These are phyloP conservation scores for Phialophora verrucosa DNA, from an alignment of 2,329 filamentous ascomycete species.

Conservation along the genomic window DNA sequence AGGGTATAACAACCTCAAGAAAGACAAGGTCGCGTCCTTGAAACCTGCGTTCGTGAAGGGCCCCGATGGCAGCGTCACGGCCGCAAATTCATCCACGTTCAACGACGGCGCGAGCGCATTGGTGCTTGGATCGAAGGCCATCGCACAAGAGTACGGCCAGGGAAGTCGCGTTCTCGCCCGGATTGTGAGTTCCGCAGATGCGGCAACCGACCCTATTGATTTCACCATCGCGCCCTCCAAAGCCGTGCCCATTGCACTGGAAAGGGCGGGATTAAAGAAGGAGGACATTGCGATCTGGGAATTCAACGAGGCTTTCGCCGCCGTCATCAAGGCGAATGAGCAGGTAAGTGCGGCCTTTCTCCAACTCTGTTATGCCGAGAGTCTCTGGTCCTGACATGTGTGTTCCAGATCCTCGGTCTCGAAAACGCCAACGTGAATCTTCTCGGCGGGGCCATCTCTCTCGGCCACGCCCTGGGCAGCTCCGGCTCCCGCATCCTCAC, in stretches of 20 bases:
- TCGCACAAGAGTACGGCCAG: constrained; percentile 79
- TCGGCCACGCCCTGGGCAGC: constrained; percentile 91
- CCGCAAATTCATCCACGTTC: constrained; percentile 90
- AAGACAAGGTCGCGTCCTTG: constrained; percentile 82
- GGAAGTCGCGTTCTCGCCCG: constrained; percentile 83
- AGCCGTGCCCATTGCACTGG: constrained; percentile 86
- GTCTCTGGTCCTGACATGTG: constrained; percentile 27
- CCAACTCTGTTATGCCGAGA: not conserved
- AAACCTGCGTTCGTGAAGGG: constrained; percentile 91
- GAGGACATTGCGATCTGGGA: constrained; percentile 95
- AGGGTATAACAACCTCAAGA: constrained; percentile 83
- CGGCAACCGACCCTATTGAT: constrained; percentile 86
- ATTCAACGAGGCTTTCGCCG: constrained; percentile 97
- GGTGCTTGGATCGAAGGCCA: constrained; percentile 78
- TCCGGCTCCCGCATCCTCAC: constrained; percentile 90
- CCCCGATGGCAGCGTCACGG: constrained; percentile 81
- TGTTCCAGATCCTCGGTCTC: constrained; percentile 73
- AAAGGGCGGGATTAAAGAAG: constrained; percentile 86
- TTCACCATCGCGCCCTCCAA: constrained; percentile 93
- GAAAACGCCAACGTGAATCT: constrained; percentile 82
- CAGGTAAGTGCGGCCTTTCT: constrained; percentile 62
- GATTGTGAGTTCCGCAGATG: constrained; percentile 85
- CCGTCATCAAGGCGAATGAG: constrained; percentile 91
- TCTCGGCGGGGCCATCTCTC: constrained; percentile 85
- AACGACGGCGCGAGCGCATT: constrained; percentile 94